These are phyloP conservation scores for Orbilia oligospora DNA, from an alignment of 2,329 filamentous ascomycete species.

Conservation along the genomic window DNA sequence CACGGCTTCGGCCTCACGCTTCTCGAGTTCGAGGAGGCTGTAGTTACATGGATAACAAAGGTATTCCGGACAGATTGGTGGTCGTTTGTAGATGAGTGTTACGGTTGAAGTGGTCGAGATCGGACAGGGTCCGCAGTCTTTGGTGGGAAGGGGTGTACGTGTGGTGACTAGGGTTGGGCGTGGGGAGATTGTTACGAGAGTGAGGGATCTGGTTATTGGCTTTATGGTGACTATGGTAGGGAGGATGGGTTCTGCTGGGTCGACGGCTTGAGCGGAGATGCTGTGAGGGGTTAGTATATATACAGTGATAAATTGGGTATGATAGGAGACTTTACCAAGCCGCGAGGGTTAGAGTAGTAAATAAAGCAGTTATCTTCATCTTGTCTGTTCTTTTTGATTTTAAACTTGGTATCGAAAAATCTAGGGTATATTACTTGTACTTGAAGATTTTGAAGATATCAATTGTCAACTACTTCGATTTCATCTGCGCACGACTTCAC, in stretches of 20 bases:
- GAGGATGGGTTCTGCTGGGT: slow-evolving; percentile 30
- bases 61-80: slow-evolving; percentile 48
- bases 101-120: slow-evolving; percentile 35
- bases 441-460: too few species aligned
- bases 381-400: not conserved
- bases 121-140: slow-evolving; percentile 38
- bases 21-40: slow-evolving; percentile 1
- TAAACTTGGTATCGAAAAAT: too few species aligned
- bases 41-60: slow-evolving; percentile 29
- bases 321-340: slow-evolving; percentile 16
- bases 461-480: too few species aligned
- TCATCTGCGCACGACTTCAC: not conserved
- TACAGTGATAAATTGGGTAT: not conserved
- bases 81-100: slow-evolving; percentile 38
- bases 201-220: slow-evolving; percentile 22
- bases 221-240: slow-evolving; percentile 29
- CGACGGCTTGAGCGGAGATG: slow-evolving; percentile 25
- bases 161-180: slow-evolving; percentile 2
- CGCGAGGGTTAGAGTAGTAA: not conserved
- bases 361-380: slow-evolving; percentile 34
- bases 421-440: too few species aligned
- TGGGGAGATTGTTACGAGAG: slow-evolving; percentile 12
- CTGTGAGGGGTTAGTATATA: not conserved
- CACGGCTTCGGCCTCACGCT: not conserved
- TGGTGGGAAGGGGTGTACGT: slow-evolving; percentile 1